Evolutionary conservation across 2,329 filamentous ascomycete genomes (phyloP).

Genomic region (Dactylellina haptotyla): DNA sequence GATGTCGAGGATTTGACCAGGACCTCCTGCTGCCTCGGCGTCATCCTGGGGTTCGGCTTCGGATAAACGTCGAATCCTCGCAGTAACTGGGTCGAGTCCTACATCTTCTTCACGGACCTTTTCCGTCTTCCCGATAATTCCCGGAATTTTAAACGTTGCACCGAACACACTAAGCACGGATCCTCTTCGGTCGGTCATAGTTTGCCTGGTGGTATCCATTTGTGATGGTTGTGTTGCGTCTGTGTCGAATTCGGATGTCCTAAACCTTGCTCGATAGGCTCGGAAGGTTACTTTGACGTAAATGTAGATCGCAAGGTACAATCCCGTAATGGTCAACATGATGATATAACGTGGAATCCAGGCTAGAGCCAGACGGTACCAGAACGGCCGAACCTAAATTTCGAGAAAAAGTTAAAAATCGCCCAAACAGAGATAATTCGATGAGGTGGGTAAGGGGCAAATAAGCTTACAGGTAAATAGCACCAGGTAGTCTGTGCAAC

Average conservation of each 20-base stretch:
- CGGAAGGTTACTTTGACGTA: constrained; percentile 66
- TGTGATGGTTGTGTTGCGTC: constrained; percentile 42
- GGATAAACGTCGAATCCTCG: constrained; percentile 28
- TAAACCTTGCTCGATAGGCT: constrained; percentile 40
- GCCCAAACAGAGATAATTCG: constrained; percentile 5
- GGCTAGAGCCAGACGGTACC: constrained; percentile 74
- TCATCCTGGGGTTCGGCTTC: constrained; percentile 8
- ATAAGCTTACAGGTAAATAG: constrained; percentile 67
- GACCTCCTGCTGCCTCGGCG: neutral
- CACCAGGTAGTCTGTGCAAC: constrained; percentile 74
- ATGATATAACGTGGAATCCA: constrained; percentile 81
- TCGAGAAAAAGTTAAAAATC: neutral
- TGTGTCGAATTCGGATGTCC: constrained; percentile 51
- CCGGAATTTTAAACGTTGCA: constrained; percentile 43
- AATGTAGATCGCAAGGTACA: constrained; percentile 76
- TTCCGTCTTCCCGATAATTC: constrained; percentile 18
- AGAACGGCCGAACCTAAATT: constrained; percentile 67
- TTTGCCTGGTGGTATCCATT: constrained; percentile 15
- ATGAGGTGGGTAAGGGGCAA: neutral
- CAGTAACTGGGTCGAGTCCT: constrained; percentile 17
- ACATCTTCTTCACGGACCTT: constrained; percentile 37
- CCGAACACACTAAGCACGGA: constrained; percentile 45
- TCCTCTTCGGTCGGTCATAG: constrained; percentile 19
- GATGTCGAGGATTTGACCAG: constrained; percentile 18
- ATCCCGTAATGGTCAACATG: constrained; percentile 70